Conservation (phyloP, 805 yeast genomes). For the Schizosaccharomyces osmophilus region DNA sequence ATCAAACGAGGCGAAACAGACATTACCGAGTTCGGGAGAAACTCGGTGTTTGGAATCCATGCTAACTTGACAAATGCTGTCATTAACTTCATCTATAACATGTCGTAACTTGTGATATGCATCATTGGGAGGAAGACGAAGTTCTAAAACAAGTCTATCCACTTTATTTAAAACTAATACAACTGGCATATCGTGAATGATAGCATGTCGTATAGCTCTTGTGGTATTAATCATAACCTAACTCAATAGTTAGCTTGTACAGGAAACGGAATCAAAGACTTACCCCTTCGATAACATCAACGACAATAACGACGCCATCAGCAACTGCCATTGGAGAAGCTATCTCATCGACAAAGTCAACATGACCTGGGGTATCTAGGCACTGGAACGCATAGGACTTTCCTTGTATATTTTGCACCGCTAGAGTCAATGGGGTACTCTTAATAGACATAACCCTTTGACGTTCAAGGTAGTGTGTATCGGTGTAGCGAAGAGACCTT, state of each 20-base stretch:
- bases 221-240: constrained; percentile 23
- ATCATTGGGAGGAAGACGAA: constrained; percentile 49
- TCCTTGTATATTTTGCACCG: constrained; percentile 28
- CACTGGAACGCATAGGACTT: constrained; percentile 38
- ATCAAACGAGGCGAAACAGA: constrained; percentile 48
- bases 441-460: constrained; percentile 49
- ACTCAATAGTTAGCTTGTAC: not conserved
- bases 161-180: constrained; percentile 51
- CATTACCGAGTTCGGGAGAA: constrained; percentile 42
- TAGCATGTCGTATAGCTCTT: constrained; percentile 26
- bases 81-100: constrained; percentile 40
- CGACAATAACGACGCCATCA: constrained; percentile 43
- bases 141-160: constrained; percentile 63
- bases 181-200: constrained; percentile 27
- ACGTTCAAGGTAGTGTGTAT: constrained; percentile 42
- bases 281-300: constrained; percentile 75
- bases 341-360: constrained; percentile 56
- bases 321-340: constrained; percentile 29
- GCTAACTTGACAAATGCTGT: constrained; percentile 16
- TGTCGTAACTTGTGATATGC: constrained; percentile 43
- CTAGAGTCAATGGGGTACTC: constrained; percentile 32
- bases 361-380: constrained; percentile 82
- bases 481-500: constrained; percentile 37
- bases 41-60: constrained; percentile 10
- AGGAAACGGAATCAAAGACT: not conserved